Percentiles rank a stretch among this genome's conserved stretches.
These are phyloP conservation scores for Martiniozyma asiatica DNA, from an alignment of 1,139 yeast species.

Conservation along the genomic window DNA sequence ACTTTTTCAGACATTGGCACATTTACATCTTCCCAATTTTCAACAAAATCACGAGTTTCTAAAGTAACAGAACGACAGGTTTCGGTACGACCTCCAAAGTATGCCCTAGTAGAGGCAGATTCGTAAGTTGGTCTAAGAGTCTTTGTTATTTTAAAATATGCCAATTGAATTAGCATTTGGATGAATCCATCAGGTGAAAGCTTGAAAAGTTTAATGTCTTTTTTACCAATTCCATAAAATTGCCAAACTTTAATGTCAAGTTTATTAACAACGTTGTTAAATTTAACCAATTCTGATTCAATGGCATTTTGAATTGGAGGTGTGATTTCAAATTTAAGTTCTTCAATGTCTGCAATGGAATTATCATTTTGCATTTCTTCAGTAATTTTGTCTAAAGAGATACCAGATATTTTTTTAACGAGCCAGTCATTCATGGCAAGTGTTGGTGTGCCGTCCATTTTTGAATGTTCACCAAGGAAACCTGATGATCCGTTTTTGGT, in stretches of 20 bases:
- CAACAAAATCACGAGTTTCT: constrained; percentile 63
- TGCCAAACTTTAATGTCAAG: constrained; percentile 60
- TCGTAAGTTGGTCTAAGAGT: constrained; percentile 86
- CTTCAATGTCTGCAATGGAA: constrained; percentile 11
- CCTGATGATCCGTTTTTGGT: constrained; percentile 82
- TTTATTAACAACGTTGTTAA: constrained; percentile 33
- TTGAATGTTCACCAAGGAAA: constrained; percentile 91
- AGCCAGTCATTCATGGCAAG: constrained; percentile 76
- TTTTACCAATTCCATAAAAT: constrained; percentile 61
- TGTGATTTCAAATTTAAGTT: constrained; percentile 38
- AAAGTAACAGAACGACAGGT: constrained; percentile 81
- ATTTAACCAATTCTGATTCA: constrained; percentile 36
- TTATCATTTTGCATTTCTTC: background rate
- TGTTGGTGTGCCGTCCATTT: constrained; percentile 98
- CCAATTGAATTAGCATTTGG: constrained; percentile 66
- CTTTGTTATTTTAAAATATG: constrained; percentile 72
- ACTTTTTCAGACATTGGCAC: constrained; percentile 49
- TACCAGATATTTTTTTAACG: constrained; percentile 29
- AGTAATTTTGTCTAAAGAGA: constrained; percentile 17
- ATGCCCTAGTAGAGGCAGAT: constrained; percentile 88
- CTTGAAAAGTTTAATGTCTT: constrained; percentile 54
- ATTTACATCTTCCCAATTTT: constrained; percentile 57
- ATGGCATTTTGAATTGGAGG: constrained; percentile 43
- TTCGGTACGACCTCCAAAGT: constrained; percentile 90
- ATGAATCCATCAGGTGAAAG: constrained; percentile 70